Percentiles rank a stretch among this genome's conserved stretches.
phyloP scores from a whole-genome alignment of 305 asterid genomes.

The Plantago lanceolata region DNA sequence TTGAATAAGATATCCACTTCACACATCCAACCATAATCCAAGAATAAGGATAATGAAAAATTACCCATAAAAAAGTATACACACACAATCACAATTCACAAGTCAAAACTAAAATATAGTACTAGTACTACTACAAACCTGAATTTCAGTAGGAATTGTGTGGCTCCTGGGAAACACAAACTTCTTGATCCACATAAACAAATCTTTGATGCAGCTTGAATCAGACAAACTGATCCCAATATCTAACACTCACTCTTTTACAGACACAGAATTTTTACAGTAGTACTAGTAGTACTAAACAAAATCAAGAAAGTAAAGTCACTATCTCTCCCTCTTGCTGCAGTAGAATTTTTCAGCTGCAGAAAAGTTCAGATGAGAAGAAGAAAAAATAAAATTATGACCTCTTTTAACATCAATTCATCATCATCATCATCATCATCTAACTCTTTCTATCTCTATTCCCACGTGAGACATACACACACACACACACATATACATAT shows the following conservation, averaged over 20 bases:
- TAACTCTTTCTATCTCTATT: constrained; percentile 45
- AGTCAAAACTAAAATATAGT: constrained; percentile 23
- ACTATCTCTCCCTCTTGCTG: constrained; percentile 11
- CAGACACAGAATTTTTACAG: not conserved
- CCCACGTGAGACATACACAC: constrained; percentile 68
- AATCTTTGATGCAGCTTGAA: constrained; percentile 7
- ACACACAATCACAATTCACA: constrained; percentile 25
- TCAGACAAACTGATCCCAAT: constrained; percentile 12
- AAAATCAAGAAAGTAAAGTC: constrained; percentile 22
- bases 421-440: constrained; percentile 24
- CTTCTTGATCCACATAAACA: constrained; percentile 40
- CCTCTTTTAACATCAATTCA: constrained; percentile 31
- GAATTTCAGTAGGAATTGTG: constrained; percentile 45
- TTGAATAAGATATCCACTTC: not conserved
- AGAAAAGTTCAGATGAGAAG: constrained; percentile 39
- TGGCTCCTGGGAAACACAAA: constrained; percentile 42
- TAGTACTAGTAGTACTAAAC: too few relatives aligned
- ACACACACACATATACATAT: constrained; percentile 31
- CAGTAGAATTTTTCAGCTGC: constrained; percentile 29
- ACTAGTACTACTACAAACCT: constrained; percentile 35
- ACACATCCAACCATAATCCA: too few relatives aligned
- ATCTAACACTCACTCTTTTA: not conserved
- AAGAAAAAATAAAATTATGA: constrained; percentile 39
- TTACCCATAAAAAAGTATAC: not conserved
- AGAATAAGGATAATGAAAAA: too few relatives aligned